phyloP scores from a whole-genome alignment of 345 rosid species.

The Pelargonium nanum region DNA sequence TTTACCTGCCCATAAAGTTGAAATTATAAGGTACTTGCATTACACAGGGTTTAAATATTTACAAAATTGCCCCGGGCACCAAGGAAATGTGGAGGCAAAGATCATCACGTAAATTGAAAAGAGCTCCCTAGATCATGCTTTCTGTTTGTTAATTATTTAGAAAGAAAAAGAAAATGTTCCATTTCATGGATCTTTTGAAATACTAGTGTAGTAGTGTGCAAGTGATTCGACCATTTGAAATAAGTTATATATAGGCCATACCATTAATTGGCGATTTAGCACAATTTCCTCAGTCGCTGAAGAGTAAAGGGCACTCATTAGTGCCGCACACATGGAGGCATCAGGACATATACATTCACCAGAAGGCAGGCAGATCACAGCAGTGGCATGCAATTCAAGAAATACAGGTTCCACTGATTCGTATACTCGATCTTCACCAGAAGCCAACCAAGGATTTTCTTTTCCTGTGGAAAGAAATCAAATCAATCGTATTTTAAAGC shows the following conservation, averaged over 20 bases:
- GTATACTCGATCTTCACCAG: conserved; percentile 38
- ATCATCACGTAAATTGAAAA: too few species aligned
- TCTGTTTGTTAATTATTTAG: too few species aligned
- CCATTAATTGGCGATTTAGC: conserved; percentile 69
- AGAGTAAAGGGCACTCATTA: conserved; percentile 90
- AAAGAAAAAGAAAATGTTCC: too few species aligned
- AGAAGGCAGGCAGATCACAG: conserved; percentile 86
- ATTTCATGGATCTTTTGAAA: too few species aligned
- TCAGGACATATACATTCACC: conserved; percentile 91
- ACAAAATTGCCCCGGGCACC: too few species aligned
- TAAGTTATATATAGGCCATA: conserved; percentile 19
- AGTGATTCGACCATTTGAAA: too few species aligned
- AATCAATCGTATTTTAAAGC: conserved; percentile 14
- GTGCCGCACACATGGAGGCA: conserved; percentile 69
- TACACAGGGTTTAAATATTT: too few species aligned
- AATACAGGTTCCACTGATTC: conserved; percentile 45
- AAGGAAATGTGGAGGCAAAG: too few species aligned
- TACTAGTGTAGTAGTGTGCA: too few species aligned
- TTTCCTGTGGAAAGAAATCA: conserved; percentile 35
- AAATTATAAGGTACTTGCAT: too few species aligned
- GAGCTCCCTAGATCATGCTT: too few species aligned
- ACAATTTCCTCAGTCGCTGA: conserved; percentile 75
- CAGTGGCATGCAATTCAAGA: conserved; percentile 81
- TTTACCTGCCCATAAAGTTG: conserved; percentile 46
- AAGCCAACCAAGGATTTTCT: conserved; percentile 66